These are phyloP conservation scores for Penicillium sp. DNA, from an alignment of 2,329 filamentous ascomycete species.

Conservation along the genomic window DNA sequence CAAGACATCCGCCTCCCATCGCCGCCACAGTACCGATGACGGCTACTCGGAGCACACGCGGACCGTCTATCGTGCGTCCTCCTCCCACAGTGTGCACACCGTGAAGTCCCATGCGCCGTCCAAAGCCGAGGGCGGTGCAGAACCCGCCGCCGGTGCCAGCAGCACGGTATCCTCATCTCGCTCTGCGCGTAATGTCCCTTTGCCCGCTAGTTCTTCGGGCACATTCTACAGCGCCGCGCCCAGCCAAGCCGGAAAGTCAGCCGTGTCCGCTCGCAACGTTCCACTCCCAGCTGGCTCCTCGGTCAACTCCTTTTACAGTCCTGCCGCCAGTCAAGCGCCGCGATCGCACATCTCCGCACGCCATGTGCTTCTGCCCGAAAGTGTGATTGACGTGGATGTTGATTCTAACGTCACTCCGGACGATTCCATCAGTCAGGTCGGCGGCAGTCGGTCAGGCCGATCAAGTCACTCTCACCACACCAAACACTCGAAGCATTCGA, in stretches of 20 bases:
- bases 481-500: constrained; percentile 24
- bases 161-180: constrained; percentile 27
- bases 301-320: constrained; percentile 21
- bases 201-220: constrained; percentile 27
- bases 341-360: constrained; percentile 19
- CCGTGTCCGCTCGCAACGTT: constrained; percentile 17
- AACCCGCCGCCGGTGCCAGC: constrained; percentile 6
- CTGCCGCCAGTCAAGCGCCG: constrained; percentile 14
- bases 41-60: constrained; percentile 18
- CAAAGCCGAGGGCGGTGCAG: constrained; percentile 4
- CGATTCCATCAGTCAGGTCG: constrained; percentile 71
- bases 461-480: constrained; percentile 25
- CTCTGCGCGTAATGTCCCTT: constrained; percentile 32
- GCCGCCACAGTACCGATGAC: constrained; percentile 19
- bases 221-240: constrained; percentile 21
- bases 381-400: constrained; percentile 29
- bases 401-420: constrained; percentile 63
- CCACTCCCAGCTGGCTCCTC: constrained; percentile 26
- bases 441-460: constrained; percentile 16
- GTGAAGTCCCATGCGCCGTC: constrained; percentile 10
- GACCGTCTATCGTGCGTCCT: constrained; percentile 12
- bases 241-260: constrained; percentile 12
- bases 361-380: constrained; percentile 29
- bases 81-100: constrained; percentile 21
- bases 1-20: constrained; percentile 22